Evolutionary conservation across 2,329 filamentous ascomycete species (phyloP).

Genomic region (Xylariomycetidae sp.): DNA sequence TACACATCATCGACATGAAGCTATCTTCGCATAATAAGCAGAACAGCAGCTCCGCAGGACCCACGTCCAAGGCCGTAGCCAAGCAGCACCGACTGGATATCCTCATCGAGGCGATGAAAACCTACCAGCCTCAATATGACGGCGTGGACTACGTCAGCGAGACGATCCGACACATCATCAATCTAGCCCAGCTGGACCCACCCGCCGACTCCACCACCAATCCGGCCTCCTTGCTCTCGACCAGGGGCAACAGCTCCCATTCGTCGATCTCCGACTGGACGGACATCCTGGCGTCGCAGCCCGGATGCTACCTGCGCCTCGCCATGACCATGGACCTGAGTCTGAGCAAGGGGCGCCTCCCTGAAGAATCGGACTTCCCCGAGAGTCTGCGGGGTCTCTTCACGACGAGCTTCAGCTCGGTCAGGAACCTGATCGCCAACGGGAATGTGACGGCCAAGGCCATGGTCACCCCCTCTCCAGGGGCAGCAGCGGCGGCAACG

Average conservation of each 20-base stretch:
- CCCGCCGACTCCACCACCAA: constrained; percentile 8
- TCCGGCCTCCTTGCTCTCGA: background rate
- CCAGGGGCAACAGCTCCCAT: constrained; percentile 13
- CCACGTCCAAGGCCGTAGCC: constrained; percentile 30
- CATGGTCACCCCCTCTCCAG: no score
- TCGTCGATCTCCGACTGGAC: constrained; percentile 34
- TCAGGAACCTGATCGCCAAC: constrained; percentile 26
- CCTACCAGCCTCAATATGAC: constrained; percentile 41
- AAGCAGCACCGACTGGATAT: constrained; percentile 41
- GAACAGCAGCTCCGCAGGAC: constrained; percentile 12
- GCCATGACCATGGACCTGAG: constrained; percentile 40
- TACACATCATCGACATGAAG: constrained; percentile 35
- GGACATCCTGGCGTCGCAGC: constrained; percentile 36
- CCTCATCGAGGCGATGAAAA: constrained; percentile 41
- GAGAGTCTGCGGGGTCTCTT: constrained; percentile 34
- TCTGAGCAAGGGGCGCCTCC: constrained; percentile 36
- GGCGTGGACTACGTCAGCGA: constrained; percentile 41
- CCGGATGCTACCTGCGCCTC: constrained; percentile 36
- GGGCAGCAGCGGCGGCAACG: no score
- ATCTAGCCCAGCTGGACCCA: constrained; percentile 34
- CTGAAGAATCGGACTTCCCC: constrained; percentile 36
- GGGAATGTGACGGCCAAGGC: no score
- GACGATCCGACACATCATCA: constrained; percentile 38
- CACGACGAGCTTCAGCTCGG: constrained; percentile 31
- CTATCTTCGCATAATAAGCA: constrained; percentile 24